Conservation (phyloP, 805 yeast genomes). For the Spathaspora gorwiae region DNA sequence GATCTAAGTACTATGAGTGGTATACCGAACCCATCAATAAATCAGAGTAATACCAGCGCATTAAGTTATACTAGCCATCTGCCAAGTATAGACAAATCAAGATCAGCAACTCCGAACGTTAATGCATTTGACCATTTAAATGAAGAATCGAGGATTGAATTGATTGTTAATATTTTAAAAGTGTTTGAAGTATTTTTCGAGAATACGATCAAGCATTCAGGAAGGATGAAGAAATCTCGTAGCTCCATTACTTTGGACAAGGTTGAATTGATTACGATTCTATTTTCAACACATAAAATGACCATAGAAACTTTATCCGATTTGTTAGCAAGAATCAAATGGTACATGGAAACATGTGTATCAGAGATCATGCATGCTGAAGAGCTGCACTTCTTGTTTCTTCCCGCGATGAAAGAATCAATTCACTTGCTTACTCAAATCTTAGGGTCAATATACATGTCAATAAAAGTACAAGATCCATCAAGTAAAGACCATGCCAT, state of each 20-base stretch:
- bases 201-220: slow-evolving; percentile 1
- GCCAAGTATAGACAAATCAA: neutral
- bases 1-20: slow-evolving; percentile 17
- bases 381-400: too few species aligned
- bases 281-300: neutral
- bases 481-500: slow-evolving; percentile 13
- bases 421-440: slow-evolving; percentile 23
- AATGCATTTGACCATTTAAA: slow-evolving; percentile 14
- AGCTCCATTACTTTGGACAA: neutral
- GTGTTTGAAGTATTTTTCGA: slow-evolving; percentile 21
- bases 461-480: slow-evolving; percentile 11
- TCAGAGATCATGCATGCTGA: too few species aligned
- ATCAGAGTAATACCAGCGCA: neutral
- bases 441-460: slow-evolving; percentile 16
- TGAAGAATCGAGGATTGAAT: slow-evolving; percentile 17
- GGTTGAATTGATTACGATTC: neutral
- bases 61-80: neutral
- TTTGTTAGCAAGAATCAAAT: slow-evolving; percentile 14
- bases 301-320: slow-evolving; percentile 1
- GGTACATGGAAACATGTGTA: slow-evolving; percentile 10
- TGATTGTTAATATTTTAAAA: slow-evolving; percentile 18
- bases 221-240: neutral
- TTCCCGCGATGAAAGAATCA: slow-evolving; percentile 17
- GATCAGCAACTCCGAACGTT: neutral
- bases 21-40: neutral